These are phyloP conservation scores for Helotiales sp. DNA, from an alignment of 2,329 filamentous ascomycete species.

Conservation along the genomic window DNA sequence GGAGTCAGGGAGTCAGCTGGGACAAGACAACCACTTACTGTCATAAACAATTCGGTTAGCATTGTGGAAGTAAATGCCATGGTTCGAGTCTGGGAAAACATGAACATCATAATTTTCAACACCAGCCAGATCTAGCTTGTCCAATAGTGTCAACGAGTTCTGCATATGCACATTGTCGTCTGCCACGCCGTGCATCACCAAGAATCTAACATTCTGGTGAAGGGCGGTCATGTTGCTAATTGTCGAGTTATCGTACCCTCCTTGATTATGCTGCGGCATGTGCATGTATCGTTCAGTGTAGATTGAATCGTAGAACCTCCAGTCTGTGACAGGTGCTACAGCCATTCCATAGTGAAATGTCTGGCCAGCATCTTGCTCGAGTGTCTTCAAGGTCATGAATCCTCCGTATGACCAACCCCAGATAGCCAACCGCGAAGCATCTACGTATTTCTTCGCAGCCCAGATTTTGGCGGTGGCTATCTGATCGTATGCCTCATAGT, in stretches of 20 bases:
- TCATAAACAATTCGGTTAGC: slow-evolving; percentile 90
- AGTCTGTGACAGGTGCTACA: slow-evolving; percentile 97
- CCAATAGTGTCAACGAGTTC: slow-evolving; percentile 84
- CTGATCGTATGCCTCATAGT: slow-evolving; percentile 85
- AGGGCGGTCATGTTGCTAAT: slow-evolving; percentile 76
- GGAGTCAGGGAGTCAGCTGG: not conserved
- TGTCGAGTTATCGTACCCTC: slow-evolving; percentile 73
- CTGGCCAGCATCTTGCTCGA: slow-evolving; percentile 84
- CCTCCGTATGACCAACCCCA: slow-evolving; percentile 99
- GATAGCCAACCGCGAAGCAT: slow-evolving; percentile 79
- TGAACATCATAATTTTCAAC: slow-evolving; percentile 96
- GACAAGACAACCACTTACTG: slow-evolving; percentile 60
- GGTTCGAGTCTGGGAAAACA: slow-evolving; percentile 94
- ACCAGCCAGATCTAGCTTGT: slow-evolving; percentile 76
- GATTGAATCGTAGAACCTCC: slow-evolving; percentile 91
- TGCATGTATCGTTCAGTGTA: slow-evolving; percentile 99
- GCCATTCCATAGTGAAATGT: slow-evolving; percentile 98
- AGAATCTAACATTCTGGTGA: slow-evolving; percentile 76
- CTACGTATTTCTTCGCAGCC: slow-evolving; percentile 79
- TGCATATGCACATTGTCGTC: slow-evolving; percentile 99
- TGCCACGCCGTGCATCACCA: slow-evolving; percentile 93
- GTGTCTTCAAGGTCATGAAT: slow-evolving; percentile 91
- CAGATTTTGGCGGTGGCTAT: slow-evolving; percentile 87
- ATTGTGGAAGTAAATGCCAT: slow-evolving; percentile 92
- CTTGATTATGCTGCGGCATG: slow-evolving; percentile 78